Conservation (phyloP, 176 grass and related monocot species). For the Juncus inflexus region DNA sequence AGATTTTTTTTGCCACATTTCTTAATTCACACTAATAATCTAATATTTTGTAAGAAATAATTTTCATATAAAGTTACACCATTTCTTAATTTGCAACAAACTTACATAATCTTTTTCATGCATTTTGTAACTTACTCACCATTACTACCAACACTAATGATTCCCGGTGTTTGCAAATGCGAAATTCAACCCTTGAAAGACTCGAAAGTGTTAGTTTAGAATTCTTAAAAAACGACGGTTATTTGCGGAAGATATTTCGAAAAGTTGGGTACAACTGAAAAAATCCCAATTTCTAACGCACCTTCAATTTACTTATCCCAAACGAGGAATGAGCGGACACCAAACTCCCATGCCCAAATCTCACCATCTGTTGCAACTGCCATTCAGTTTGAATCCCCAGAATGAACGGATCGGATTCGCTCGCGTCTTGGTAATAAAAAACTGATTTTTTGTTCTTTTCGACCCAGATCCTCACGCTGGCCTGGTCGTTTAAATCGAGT, state of each 20-base stretch:
- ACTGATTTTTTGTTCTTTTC: conserved; percentile 86
- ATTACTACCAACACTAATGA: no score
- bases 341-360: conserved; percentile 73
- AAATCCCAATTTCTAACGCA: conserved; percentile 19
- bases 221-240: not conserved
- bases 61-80: no score
- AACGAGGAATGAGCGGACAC: conserved; percentile 71
- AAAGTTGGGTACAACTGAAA: not conserved
- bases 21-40: no score
- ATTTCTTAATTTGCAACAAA: no score
- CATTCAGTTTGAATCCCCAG: conserved; percentile 86
- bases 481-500: conserved; percentile 77
- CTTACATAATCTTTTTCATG: no score
- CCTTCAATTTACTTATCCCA: conserved; percentile 93
- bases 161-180: no score
- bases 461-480: conserved; percentile 86
- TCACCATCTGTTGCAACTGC: conserved; percentile 84
- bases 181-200: no score
- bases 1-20: no score
- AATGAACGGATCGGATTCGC: conserved; percentile 67
- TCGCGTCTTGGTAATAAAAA: conserved; percentile 80
- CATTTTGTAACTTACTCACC: no score
- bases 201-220: conserved; percentile 16
- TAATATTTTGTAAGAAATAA: no score
- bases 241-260: no score